phyloP scores from a whole-genome alignment of 352 stramenopile species.

The Globisporangium polare region DNA sequence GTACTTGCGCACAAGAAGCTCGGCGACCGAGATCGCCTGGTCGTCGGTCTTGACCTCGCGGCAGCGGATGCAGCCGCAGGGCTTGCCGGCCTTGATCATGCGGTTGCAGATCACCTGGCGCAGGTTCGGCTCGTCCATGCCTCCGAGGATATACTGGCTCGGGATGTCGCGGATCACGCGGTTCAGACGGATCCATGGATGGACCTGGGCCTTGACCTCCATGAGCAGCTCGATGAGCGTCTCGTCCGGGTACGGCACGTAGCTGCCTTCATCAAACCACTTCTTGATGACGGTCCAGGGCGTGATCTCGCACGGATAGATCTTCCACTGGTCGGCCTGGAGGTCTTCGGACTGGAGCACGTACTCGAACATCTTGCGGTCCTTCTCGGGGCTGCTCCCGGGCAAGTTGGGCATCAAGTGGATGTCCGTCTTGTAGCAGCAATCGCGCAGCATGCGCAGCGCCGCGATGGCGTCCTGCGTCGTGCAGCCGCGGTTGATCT shows the following conservation, averaged over 20 bases:
- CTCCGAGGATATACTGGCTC: slow-evolving; percentile 91
- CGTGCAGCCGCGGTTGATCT: slow-evolving; percentile 89
- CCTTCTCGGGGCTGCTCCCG: slow-evolving; percentile 74
- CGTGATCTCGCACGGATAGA: slow-evolving; percentile 93
- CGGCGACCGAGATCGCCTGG: slow-evolving; percentile 58
- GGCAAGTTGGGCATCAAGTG: slow-evolving; percentile 93
- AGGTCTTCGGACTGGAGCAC: slow-evolving; percentile 85
- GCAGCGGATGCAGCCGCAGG: slow-evolving; percentile 89
- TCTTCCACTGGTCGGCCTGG: slow-evolving; percentile 95
- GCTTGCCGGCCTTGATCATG: slow-evolving; percentile 70
- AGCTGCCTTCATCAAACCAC: slow-evolving; percentile 87
- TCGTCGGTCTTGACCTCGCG: slow-evolving; percentile 90
- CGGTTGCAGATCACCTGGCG: slow-evolving; percentile 85
- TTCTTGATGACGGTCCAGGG: slow-evolving; percentile 90
- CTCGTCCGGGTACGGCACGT: slow-evolving; percentile 87
- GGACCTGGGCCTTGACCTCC: slow-evolving; percentile 86
- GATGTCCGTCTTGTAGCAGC: slow-evolving; percentile 93
- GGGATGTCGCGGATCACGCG: slow-evolving; percentile 93
- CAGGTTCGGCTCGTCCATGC: slow-evolving; percentile 90
- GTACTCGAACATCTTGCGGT: slow-evolving; percentile 90
- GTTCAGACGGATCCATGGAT: slow-evolving; percentile 94
- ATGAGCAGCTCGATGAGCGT: slow-evolving; percentile 89
- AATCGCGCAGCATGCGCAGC: slow-evolving; percentile 87
- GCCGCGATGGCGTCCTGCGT: slow-evolving; percentile 66
- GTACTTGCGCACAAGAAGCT: slow-evolving; percentile 80